Evolutionary conservation across 1,284 basidiomycete genomes (phyloP).

Genomic region (Singerocomus inundabilis): DNA sequence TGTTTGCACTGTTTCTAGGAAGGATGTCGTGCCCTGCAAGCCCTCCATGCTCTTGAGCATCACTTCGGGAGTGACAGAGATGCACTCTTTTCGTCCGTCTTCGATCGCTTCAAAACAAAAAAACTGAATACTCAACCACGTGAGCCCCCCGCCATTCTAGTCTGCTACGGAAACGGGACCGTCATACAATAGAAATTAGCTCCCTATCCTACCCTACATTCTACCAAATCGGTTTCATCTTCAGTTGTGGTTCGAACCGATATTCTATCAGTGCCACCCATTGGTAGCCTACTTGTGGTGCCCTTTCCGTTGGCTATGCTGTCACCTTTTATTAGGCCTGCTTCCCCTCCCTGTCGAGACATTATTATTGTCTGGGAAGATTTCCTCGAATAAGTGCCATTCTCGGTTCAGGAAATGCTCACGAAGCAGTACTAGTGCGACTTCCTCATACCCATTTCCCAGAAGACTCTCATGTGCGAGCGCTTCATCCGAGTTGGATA

Average conservation of each 20-base stretch:
- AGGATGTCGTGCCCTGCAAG: constrained; percentile 40
- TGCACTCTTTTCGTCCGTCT: constrained; percentile 37
- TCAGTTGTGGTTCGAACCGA: constrained; percentile 46
- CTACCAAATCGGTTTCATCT: constrained; percentile 46
- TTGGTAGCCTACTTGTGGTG: constrained; percentile 50
- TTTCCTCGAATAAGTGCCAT: constrained; percentile 44
- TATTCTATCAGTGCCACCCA: constrained; percentile 46
- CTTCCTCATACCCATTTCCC: constrained; percentile 52
- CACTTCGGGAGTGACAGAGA: constrained; percentile 23
- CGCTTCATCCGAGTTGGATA: constrained; percentile 43
- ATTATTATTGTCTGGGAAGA: constrained; percentile 62
- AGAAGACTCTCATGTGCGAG: constrained; percentile 41
- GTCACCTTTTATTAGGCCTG: constrained; percentile 62
- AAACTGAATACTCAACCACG: constrained; percentile 35
- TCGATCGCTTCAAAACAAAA: constrained; percentile 19
- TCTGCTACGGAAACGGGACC: constrained; percentile 57
- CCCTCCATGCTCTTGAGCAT: constrained; percentile 41
- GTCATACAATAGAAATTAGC: constrained; percentile 55
- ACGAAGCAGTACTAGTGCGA: constrained; percentile 45
- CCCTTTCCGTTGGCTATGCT: constrained; percentile 59
- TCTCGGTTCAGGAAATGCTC: constrained; percentile 52
- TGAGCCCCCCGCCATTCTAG: constrained; percentile 41
- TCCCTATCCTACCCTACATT: constrained; percentile 36
- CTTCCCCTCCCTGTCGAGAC: constrained; percentile 55
- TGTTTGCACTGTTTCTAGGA: constrained; percentile 51